phyloP scores from a whole-genome alignment of 805 yeast species.

The Starmerella potacharoeniae region DNA sequence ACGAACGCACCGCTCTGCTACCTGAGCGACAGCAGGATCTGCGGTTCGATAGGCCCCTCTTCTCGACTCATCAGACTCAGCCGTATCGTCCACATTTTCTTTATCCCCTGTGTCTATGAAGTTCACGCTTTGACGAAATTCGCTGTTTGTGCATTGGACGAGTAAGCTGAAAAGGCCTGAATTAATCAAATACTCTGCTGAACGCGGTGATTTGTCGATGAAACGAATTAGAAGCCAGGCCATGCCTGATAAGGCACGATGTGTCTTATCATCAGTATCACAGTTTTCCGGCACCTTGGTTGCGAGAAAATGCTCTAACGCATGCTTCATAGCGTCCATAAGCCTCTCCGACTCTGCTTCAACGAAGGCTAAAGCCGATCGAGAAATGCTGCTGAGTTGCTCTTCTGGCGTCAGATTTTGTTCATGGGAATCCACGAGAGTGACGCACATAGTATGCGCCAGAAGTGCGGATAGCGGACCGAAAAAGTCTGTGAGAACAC shows the following conservation, averaged over 20 bases:
- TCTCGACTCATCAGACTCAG: background rate
- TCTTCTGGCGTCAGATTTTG: background rate
- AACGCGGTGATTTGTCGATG: background rate
- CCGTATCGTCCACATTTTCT: background rate
- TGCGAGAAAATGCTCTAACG: background rate
- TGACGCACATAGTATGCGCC: background rate
- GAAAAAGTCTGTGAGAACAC: background rate
- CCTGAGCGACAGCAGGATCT: background rate
- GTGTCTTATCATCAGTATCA: background rate
- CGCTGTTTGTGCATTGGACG: background rate
- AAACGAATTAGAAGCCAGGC: background rate
- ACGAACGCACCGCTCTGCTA: background rate
- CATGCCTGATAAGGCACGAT: background rate
- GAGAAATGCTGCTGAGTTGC: background rate
- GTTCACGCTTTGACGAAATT: background rate
- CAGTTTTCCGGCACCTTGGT: background rate
- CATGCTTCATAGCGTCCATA: background rate
- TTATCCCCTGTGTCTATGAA: background rate
- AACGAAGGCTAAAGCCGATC: background rate
- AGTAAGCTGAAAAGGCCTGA: background rate
- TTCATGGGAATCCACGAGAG: background rate
- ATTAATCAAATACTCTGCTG: background rate
- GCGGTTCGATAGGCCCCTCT: background rate
- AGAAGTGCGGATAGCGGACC: background rate
- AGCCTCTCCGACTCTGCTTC: background rate